phyloP scores from a whole-genome alignment of 2,329 filamentous ascomycete species.

The Colletotrichum tofieldiae region DNA sequence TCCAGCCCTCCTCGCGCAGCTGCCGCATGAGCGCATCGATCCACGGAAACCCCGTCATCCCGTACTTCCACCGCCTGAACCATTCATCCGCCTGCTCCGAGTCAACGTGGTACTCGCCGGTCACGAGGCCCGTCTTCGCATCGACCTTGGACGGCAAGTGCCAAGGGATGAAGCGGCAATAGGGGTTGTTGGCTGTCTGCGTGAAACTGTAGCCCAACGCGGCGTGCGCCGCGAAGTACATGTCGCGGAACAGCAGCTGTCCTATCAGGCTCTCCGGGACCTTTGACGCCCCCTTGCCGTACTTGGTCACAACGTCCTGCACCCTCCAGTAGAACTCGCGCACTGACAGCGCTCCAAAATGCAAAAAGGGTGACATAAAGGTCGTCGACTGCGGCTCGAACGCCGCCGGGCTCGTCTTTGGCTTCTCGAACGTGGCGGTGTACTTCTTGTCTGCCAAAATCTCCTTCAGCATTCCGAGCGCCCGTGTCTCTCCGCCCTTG shows the following conservation, averaged over 20 bases:
- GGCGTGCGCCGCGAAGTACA: slow-evolving; percentile 87
- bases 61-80: slow-evolving; percentile 79
- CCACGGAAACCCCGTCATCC: slow-evolving; percentile 83
- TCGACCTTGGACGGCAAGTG: slow-evolving; percentile 76
- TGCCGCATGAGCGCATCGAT: slow-evolving; percentile 88
- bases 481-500: slow-evolving; percentile 78
- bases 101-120: slow-evolving; percentile 76
- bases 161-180: slow-evolving; percentile 85
- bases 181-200: slow-evolving; percentile 76
- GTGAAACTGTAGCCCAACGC: slow-evolving; percentile 75
- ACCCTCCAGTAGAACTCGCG: slow-evolving; percentile 82
- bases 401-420: slow-evolving; percentile 80
- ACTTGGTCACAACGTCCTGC: slow-evolving; percentile 72
- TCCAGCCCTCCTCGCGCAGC: slow-evolving; percentile 80
- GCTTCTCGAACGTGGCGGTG: slow-evolving; percentile 82
- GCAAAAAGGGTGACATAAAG: slow-evolving; percentile 79
- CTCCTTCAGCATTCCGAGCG: slow-evolving; percentile 70
- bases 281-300: slow-evolving; percentile 69
- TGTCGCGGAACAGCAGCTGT: slow-evolving; percentile 84
- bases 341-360: slow-evolving; percentile 81
- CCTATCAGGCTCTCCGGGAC: slow-evolving; percentile 80
- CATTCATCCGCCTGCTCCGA: slow-evolving; percentile 73
- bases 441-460: slow-evolving; percentile 77
- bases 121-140: slow-evolving; percentile 62
- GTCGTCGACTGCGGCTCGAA: slow-evolving; percentile 83